Base-by-base conservation (phyloP, 192 early-diverging fungal genomes). In the Gryganskiella cystojenkinii region DNA sequence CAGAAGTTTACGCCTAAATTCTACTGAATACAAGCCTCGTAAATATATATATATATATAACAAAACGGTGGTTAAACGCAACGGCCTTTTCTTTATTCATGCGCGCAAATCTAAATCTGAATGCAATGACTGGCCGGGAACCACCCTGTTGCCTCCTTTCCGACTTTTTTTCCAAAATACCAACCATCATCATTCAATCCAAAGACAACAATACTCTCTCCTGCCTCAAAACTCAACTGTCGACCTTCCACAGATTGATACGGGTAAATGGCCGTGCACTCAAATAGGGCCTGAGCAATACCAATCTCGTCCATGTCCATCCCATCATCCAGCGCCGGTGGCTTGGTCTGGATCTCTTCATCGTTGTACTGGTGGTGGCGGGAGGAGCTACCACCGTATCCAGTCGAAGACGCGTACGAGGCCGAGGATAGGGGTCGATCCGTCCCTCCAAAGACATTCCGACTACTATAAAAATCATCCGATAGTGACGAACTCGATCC, bases 121-220 rank as follows among this genome's bases (percentile, higher is more conserved):
- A 78, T 78, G 20, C 60, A 64, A 37, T 78, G 67, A 10, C 66
- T 69, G 27, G 66, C 65, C 5, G 74, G 74, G 74, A 78, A 78
- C 74, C 74, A 78, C 17, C 74, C 74, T 11, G 61, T 69, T 1
- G 33, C 9, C 1, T 69, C 67, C 42, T 78, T 78, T 2, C 74
- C 74, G 42, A 78, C 74, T 66, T 78, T 78, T 43, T 78, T 78
- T 4, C 74, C 74, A 65, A 78, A 78, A 8, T 78, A 78, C 74
- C 74, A 78, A 7, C 73, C 73, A 8, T 78, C 61, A 2, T 78
- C 74, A 49, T 78, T 78, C 66, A 78, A 22, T 25, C 74, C 74
- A 69, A 78, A 78, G 27, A 78, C 74, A 25, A 78, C 40, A 22
- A 78, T 78, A 24, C 66, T 78, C 55, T 78, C 74, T 31, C 74